These are phyloP conservation scores for Rhizopus delemar DNA, from an alignment of 371 early-diverging fungal species.

Conservation along the genomic window DNA sequence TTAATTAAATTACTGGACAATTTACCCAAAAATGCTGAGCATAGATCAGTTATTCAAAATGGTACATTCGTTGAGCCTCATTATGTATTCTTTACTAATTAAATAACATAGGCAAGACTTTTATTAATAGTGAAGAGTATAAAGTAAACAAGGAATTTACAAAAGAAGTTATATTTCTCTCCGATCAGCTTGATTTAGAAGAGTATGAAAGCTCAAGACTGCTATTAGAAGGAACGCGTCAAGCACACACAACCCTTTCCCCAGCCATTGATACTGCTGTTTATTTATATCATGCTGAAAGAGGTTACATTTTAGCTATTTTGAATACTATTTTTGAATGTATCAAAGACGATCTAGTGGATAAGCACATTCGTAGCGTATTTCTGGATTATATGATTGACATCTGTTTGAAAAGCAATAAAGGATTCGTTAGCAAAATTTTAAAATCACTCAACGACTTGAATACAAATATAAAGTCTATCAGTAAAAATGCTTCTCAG, in stretches of 20 bases:
- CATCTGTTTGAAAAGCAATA: slow-evolving; percentile 7
- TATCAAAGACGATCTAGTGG: slow-evolving; percentile 48
- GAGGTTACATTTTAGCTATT: slow-evolving; percentile 63
- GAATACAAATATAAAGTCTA: slow-evolving; percentile 1
- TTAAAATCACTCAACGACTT: slow-evolving; percentile 10
- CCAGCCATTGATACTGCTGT: slow-evolving; percentile 70
- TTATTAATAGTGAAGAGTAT: slow-evolving; percentile 49
- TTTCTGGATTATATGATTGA: slow-evolving; percentile 38
- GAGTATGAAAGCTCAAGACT: slow-evolving; percentile 72
- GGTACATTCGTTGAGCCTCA: slow-evolving; percentile 27
- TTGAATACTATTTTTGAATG: slow-evolving; percentile 65
- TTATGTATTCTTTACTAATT: background rate
- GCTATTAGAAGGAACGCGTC: slow-evolving; percentile 54
- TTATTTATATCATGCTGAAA: slow-evolving; percentile 68
- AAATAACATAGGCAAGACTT: slow-evolving; percentile 26
- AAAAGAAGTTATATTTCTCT: slow-evolving; percentile 59
- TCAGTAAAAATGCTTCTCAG: slow-evolving; percentile 5
- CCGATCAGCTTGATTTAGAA: slow-evolving; percentile 75
- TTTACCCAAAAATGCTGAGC: slow-evolving; percentile 43
- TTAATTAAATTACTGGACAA: slow-evolving; percentile 33
- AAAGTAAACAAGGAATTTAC: slow-evolving; percentile 69
- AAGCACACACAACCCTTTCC: slow-evolving; percentile 49
- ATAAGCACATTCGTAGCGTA: slow-evolving; percentile 45
- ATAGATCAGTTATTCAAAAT: slow-evolving; percentile 43
- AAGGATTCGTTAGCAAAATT: slow-evolving; percentile 4